Evolutionary conservation across 1,139 yeast species (phyloP), one percentile per base, ranked within the genome.

Genomic region (Magnusiomyces tetraspermus): DNA sequence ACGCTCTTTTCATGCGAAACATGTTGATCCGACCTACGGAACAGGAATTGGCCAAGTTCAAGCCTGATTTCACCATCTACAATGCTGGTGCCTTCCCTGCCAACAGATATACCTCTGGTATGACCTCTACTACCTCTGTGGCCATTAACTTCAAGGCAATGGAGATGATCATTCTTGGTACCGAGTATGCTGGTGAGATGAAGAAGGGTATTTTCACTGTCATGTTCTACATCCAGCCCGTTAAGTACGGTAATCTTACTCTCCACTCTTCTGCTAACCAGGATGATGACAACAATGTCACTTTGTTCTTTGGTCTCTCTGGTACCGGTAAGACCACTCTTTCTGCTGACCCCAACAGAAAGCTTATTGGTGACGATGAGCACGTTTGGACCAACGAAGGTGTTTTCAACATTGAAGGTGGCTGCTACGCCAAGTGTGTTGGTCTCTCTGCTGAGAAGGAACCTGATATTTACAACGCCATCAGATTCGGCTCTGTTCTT

Each of bases 71-170:
- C 77, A 90, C 97, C 62, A 85, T 92, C 67, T 92, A 95, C 87
- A 92, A 92, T 69, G 97, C 97, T 55, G 98, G 98, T 67, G 95
- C 89, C 69, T 92, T 92, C 87, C 97, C 97, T 53, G 98, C 98
- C 53, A 92, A 92, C 73, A 83, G 88, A 58, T 89, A 82, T 78
- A 92, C 98, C 58, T 83, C 87, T 69, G 97, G 97, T 70, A 92
- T 92, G 98, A 86, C 97, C 55, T 90, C 97, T 48, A 75, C 92
- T 59, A 90, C 97, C 52, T 87, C 97, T 52, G 95, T 92, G 60
- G 97, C 89, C 73, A 89, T 92, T 67, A 92, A 92, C 75, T 92
- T 92, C 78, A 86, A 89, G 75, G 92, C 82, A 63, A 89, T 90
- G 97, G 98, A 92, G 75, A 92, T 92, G 98, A 90, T 92, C 62